These are phyloP conservation scores for Solanum tarijense DNA, from an alignment of 257 asterid species.

Conservation along the genomic window DNA sequence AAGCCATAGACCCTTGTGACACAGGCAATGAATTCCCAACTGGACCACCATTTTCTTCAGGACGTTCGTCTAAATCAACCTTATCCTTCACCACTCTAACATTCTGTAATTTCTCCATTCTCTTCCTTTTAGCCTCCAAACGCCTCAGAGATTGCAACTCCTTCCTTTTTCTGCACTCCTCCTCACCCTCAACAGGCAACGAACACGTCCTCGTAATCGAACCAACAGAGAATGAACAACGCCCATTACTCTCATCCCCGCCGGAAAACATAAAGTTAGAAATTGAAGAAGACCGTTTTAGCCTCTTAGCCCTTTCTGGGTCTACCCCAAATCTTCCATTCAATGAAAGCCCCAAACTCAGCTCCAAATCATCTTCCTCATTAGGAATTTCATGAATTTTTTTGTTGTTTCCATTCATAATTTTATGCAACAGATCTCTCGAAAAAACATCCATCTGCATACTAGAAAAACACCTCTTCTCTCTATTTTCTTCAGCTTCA, in stretches of 20 bases:
- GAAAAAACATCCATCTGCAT: slow-evolving; percentile 14
- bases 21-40: slow-evolving; percentile 20
- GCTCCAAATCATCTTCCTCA: slow-evolving; percentile 40
- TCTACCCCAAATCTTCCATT: slow-evolving; percentile 84
- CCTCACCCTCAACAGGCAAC: slow-evolving; percentile 42
- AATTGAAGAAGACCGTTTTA: slow-evolving; percentile 52
- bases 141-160: slow-evolving; percentile 55
- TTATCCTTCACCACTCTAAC: slow-evolving; percentile 27
- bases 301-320: slow-evolving; percentile 28
- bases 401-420: neutral
- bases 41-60: slow-evolving; percentile 12
- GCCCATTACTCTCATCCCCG: slow-evolving; percentile 7
- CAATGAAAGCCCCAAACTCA: slow-evolving; percentile 65
- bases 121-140: slow-evolving; percentile 59
- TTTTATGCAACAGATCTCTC: slow-evolving; percentile 27
- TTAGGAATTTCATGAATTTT: neutral
- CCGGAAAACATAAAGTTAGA: slow-evolving; percentile 19
- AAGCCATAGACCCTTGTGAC: slow-evolving; percentile 35
- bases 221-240: slow-evolving; percentile 10
- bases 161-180: slow-evolving; percentile 56
- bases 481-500: slow-evolving; percentile 14
- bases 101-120: slow-evolving; percentile 55
- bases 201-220: slow-evolving; percentile 49
- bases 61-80: slow-evolving; percentile 14
- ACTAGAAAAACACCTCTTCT: slow-evolving; percentile 1